These are phyloP conservation scores for Catunica adiposa DNA, from an alignment of 2,329 filamentous ascomycete species.

Conservation along the genomic window DNA sequence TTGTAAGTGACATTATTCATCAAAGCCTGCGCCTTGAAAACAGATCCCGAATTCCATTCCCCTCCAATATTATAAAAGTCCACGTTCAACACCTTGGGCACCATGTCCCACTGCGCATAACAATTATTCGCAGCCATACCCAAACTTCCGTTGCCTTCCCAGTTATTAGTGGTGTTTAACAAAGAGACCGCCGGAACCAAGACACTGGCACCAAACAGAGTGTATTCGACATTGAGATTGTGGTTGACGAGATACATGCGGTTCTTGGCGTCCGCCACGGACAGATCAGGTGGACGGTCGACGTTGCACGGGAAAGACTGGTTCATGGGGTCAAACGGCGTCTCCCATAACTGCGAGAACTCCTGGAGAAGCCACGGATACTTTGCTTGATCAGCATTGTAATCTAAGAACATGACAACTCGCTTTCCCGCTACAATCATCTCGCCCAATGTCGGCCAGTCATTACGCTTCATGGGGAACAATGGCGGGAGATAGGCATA, in stretches of 20 bases:
- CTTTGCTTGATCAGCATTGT: constrained; percentile 59
- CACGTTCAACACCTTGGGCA: constrained; percentile 66
- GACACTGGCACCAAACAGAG: constrained; percentile 44
- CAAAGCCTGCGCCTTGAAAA: constrained; percentile 55
- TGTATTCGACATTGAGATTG: constrained; percentile 69
- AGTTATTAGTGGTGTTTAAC: constrained; percentile 56
- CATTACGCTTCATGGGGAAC: constrained; percentile 50
- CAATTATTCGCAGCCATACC: constrained; percentile 50
- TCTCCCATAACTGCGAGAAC: constrained; percentile 82
- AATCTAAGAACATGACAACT: constrained; percentile 71
- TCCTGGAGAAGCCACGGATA: constrained; percentile 78
- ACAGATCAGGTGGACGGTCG: constrained; percentile 57
- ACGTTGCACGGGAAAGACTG: constrained; percentile 57
- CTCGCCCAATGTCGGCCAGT: constrained; percentile 70
- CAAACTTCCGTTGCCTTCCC: constrained; percentile 47
- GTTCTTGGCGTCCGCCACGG: constrained; percentile 37
- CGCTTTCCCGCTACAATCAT: constrained; percentile 58
- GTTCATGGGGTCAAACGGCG: constrained; percentile 58
- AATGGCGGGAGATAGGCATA: constrained; percentile 60
- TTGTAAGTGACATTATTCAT: constrained; percentile 60
- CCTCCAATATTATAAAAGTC: constrained; percentile 66
- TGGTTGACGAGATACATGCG: constrained; percentile 76
- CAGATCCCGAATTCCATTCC: constrained; percentile 40
- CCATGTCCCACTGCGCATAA: constrained; percentile 40
- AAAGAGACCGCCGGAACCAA: constrained; percentile 56